Conservation (phyloP, 1,284 basidiomycete species). For the Phellinidium pouzarii region DNA sequence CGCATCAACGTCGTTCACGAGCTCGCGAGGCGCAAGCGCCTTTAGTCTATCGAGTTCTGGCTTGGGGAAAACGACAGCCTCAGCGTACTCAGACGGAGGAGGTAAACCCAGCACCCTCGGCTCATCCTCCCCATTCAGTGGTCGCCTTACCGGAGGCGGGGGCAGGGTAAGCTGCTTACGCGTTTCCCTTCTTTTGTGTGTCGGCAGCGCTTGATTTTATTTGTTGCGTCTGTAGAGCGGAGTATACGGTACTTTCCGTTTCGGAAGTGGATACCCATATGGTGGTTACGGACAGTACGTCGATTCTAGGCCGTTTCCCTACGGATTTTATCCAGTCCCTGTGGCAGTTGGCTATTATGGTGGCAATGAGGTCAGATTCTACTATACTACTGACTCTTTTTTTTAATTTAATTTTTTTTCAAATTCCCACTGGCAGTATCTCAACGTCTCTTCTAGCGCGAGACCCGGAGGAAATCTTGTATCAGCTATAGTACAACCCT, state of each 20-base stretch:
- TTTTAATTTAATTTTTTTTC: slow-evolving; percentile 3
- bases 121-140: neutral
- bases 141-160: neutral
- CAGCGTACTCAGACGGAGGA: neutral
- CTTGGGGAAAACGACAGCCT: neutral
- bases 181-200: neutral
- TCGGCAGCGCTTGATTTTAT: neutral
- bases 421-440: slow-evolving; percentile 21
- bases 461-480: slow-evolving; percentile 22
- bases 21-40: neutral
- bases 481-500: slow-evolving; percentile 14
- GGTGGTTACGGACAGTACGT: slow-evolving; percentile 13
- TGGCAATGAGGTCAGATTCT: slow-evolving; percentile 19
- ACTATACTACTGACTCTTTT: neutral
- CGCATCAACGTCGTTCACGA: slow-evolving; percentile 6
- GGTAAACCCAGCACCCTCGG: neutral
- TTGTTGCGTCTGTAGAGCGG: neutral
- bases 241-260: slow-evolving; percentile 17
- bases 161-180: slow-evolving; percentile 3
- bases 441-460: slow-evolving; percentile 15
- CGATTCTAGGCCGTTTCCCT: slow-evolving; percentile 16
- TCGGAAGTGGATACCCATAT: slow-evolving; percentile 19
- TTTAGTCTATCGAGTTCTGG: neutral
- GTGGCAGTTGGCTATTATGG: slow-evolving; percentile 22
- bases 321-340: slow-evolving; percentile 23